Evolutionary conservation across 108 stramenopile genomes (phyloP), one percentile per base, ranked within the genome.

Genomic region (Phaeodactylum tricornutum): DNA sequence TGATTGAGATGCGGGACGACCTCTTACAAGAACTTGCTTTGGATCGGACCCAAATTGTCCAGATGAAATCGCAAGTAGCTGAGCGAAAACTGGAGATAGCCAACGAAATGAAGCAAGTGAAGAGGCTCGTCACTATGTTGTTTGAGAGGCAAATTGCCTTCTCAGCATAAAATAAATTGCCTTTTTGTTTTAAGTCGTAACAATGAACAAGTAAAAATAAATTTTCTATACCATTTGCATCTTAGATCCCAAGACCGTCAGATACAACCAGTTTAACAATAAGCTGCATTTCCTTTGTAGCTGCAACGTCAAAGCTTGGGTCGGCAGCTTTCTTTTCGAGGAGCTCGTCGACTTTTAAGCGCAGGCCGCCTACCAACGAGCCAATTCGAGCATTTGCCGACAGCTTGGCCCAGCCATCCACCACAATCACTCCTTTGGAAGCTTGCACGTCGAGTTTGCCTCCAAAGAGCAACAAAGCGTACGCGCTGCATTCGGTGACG

Each of bases 381-480:
- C 89, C 94, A 33, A 93, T 94, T 11, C 88, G 64, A 17, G 92
- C 84, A 62, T 86, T 82, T 0, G 92, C 91, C 24, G 84, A 66
- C 25, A 96, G 72, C 26, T 65, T 58, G 25, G 77, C 75, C 75
- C 85, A 85, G 43, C 64, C 72, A 53, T 92, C 92, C 4, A 96
- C 43, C 2, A 69, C 47, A 43, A 96, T 84, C 17, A 76, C 33
- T 11, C 72, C 80, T 26, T 92, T 77, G 9, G 76, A 74, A 28
- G 89, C 87, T 36, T 86, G 65, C 0, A 96, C 87, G 21, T 85
- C 79, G 39, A 96, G 66, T 9, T 72, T 48, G 7, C 96, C 96
- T 17, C 93, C 96, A 50, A 96, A 96, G 16, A 96, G 69, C 25
- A 96, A 64, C 38, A 96, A 56, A 4, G 85, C 68, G 50, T 95